A percentile compares a stretch with the other conserved stretches of the same genome.
Conservation (phyloP, 345 rosid genomes). For the Carallia brachiata region DNA sequence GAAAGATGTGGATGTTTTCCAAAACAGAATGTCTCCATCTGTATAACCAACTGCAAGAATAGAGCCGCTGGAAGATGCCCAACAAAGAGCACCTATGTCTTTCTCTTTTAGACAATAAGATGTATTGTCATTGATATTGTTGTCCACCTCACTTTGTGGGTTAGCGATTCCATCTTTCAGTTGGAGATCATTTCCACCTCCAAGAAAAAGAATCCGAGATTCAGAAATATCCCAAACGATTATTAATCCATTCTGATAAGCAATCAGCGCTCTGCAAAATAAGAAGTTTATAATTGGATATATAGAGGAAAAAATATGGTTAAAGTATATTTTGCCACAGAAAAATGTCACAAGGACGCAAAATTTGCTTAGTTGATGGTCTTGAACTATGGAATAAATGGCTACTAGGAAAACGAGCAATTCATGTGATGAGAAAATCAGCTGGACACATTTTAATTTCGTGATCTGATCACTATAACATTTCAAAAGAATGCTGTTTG, state of each 20-base stretch:
- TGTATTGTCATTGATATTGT: conserved; percentile 28
- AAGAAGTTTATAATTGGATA: background rate
- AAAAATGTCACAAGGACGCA: too few relatives aligned
- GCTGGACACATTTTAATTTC: too few relatives aligned
- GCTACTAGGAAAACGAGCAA: background rate
- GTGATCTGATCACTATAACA: too few relatives aligned
- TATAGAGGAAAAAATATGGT: background rate
- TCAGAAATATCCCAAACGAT: conserved; percentile 84
- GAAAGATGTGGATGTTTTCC: conserved; percentile 48
- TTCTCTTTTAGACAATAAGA: conserved; percentile 47
- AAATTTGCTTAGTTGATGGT: too few relatives aligned
- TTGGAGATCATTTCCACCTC: conserved; percentile 70
- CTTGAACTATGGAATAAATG: background rate
- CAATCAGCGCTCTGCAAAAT: conserved; percentile 73
- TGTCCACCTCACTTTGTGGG: conserved; percentile 31
- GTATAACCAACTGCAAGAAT: conserved; percentile 83
- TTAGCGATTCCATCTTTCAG: conserved; percentile 42
- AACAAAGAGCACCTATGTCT: conserved; percentile 84
- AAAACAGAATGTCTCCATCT: conserved; percentile 82
- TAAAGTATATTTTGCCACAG: too few relatives aligned
- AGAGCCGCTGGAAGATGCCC: conserved; percentile 83
- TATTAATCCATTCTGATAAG: conserved; percentile 67
- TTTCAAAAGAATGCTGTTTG: too few relatives aligned
- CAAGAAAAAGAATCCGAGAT: conserved; percentile 47
- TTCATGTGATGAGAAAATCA: too few relatives aligned